Conservation (phyloP, 768 basidiomycete species). For the Porpolomopsis calyptriformis region DNA sequence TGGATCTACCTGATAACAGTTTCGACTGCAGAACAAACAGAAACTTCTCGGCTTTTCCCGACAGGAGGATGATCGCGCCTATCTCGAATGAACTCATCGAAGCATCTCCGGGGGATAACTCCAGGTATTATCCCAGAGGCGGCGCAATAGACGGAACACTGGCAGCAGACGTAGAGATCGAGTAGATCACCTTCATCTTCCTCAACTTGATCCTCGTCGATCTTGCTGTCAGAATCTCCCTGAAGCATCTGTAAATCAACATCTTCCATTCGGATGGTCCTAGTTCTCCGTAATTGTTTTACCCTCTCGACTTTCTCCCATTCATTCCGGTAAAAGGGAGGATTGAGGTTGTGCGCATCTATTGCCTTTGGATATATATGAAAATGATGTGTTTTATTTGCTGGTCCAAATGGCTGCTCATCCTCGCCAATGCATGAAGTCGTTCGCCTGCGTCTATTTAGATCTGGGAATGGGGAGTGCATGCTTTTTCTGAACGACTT, state of each 20-base stretch:
- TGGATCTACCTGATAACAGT: constrained; percentile 51
- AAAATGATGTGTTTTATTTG: constrained; percentile 71
- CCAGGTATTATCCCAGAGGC: constrained; percentile 64
- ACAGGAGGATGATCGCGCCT: constrained; percentile 46
- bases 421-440: constrained; percentile 43
- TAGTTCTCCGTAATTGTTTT: constrained; percentile 43
- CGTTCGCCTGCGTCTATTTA: constrained; percentile 35
- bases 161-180: constrained; percentile 78
- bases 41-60: constrained; percentile 44
- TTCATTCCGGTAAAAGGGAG: constrained; percentile 45
- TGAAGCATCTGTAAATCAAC: constrained; percentile 35
- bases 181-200: constrained; percentile 47
- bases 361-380: constrained; percentile 65
- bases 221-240: constrained; percentile 23
- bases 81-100: constrained; percentile 56
- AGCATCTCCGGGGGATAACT: constrained; percentile 49
- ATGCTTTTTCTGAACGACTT: constrained; percentile 35
- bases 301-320: constrained; percentile 45
- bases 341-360: constrained; percentile 55
- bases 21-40: constrained; percentile 50
- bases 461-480: constrained; percentile 44
- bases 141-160: constrained; percentile 67
- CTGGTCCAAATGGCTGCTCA: constrained; percentile 33
- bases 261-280: constrained; percentile 26
- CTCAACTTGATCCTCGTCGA: constrained; percentile 20